phyloP scores from a whole-genome alignment of 805 yeast genomes.

The Priceomyces fermenticarens region DNA sequence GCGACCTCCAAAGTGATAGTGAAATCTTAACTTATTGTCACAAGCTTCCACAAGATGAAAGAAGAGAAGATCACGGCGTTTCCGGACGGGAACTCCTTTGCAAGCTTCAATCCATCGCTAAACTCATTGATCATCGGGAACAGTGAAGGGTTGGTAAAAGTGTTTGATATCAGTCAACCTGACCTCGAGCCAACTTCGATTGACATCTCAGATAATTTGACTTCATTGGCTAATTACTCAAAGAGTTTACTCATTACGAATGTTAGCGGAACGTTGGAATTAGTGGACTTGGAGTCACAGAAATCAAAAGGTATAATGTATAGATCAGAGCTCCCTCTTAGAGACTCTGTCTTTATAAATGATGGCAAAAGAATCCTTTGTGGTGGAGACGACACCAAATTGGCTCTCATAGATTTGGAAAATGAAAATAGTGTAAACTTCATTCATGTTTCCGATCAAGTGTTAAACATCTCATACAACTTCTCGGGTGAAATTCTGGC shows the following conservation, averaged over 20 bases:
- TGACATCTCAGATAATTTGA: slow-evolving; percentile 47
- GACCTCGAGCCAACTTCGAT: slow-evolving; percentile 61
- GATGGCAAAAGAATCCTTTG: slow-evolving; percentile 55
- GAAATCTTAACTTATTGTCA: too few relatives aligned
- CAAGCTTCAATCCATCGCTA: slow-evolving; percentile 16
- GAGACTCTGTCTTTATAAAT: slow-evolving; percentile 58
- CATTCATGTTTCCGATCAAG: slow-evolving; percentile 49
- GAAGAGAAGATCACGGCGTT: slow-evolving; percentile 37
- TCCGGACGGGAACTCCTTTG: slow-evolving; percentile 40
- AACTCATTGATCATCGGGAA: slow-evolving; percentile 49
- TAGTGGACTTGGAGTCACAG: slow-evolving; percentile 29
- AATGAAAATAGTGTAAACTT: slow-evolving; percentile 27
- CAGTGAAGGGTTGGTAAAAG: slow-evolving; percentile 51
- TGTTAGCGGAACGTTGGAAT: slow-evolving; percentile 42
- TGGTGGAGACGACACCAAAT: slow-evolving; percentile 67
- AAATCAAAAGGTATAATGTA: slow-evolving; percentile 36
- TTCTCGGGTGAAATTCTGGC: slow-evolving; percentile 55
- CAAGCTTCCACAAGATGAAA: slow-evolving; percentile 9
- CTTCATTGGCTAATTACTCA: slow-evolving; percentile 30
- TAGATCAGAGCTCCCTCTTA: slow-evolving; percentile 44
- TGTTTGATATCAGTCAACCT: slow-evolving; percentile 44
- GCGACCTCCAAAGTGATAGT: too few relatives aligned
- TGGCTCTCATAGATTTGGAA: slow-evolving; percentile 44
- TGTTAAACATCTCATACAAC: slow-evolving; percentile 55
- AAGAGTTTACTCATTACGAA: slow-evolving; percentile 32